Base-by-base conservation (phyloP, 2,329 filamentous ascomycete species). In the Neonectria faginata region DNA sequence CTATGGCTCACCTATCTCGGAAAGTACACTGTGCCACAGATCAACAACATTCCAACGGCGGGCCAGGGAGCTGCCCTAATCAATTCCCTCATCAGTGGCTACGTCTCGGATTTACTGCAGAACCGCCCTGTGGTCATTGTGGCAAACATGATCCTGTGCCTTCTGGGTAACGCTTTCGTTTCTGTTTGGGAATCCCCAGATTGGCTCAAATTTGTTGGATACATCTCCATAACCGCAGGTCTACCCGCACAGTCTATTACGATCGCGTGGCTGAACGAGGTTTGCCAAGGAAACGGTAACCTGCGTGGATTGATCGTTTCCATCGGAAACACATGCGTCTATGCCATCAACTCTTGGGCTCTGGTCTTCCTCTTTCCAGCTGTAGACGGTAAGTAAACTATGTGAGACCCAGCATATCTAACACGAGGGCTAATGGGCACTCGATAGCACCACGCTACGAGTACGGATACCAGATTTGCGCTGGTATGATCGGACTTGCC, bases 21-120 rank as follows among this genome's bases (percentile, higher is more conserved):
- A 36, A 22, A 63, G 11, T 80, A 79, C 70, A 73, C 74, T 0
- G 72, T 80, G 1, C 75, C 76, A 3, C 65, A 82, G 63, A 77
- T 81, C 70, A 82, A 83, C 72, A 81, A 80, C 64, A 81, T 82
- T 29, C 79, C 81, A 2, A 83, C 81, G 0, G 72, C 76, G 3
- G 65, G 65, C 5, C 64, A 67, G 11, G 65, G 63, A 16, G 65
- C 63, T 10, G 65, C 59, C 10, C 42, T 67, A 3, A 44, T 67
- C 11, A 64, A 65, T 6, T 57, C 65, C 12, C 62, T 67, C 36
- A 65, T 65, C 31, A 65, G 63, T 16, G 63, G 63, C 1, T 44
- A 56, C 7, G 39, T 65, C 5, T 65, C 63, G 1, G 63, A 65
- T 12, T 52, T 50, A 42, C 54, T 65, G 9, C 41, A 65, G 22